Percentiles rank a stretch among this genome's conserved stretches.
Evolutionary conservation across 768 basidiomycete species (phyloP).

Genomic region (Mycena sanguinolenta): DNA sequence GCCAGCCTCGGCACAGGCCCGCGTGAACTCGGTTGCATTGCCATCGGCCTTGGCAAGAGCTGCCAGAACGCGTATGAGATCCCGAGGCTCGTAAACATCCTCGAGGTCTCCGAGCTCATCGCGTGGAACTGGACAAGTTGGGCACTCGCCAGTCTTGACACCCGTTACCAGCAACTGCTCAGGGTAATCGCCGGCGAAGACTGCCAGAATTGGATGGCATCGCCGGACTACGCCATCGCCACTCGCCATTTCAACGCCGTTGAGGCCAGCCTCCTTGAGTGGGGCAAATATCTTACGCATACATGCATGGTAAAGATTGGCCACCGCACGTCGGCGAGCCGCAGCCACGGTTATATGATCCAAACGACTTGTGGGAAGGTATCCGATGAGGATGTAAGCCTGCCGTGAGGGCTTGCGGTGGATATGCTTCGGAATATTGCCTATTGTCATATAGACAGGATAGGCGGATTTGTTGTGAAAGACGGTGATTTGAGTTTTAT

Average conservation of each 20-base stretch:
- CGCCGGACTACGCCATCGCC: slow-evolving; percentile 37
- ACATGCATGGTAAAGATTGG: slow-evolving; percentile 55
- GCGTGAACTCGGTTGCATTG: background rate
- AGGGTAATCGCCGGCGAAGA: slow-evolving; percentile 40
- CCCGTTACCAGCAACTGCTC: slow-evolving; percentile 39
- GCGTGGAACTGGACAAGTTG: background rate
- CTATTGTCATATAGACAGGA: slow-evolving; percentile 10
- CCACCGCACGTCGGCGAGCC: slow-evolving; percentile 36
- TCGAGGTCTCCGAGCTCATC: slow-evolving; percentile 5
- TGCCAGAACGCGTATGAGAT: background rate
- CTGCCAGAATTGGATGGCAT: slow-evolving; percentile 36
- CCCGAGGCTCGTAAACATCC: background rate
- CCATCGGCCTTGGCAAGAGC: background rate
- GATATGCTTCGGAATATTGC: slow-evolving; percentile 7
- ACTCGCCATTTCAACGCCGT: slow-evolving; percentile 12
- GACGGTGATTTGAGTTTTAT: background rate
- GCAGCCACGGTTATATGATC: slow-evolving; percentile 16
- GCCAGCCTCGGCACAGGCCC: background rate
- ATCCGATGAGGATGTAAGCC: background rate
- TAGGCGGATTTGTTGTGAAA: slow-evolving; percentile 8
- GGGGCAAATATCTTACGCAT: slow-evolving; percentile 47
- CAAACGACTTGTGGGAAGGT: slow-evolving; percentile 8
- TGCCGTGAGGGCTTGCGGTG: slow-evolving; percentile 5
- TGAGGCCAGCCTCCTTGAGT: slow-evolving; percentile 35
- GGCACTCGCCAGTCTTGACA: slow-evolving; percentile 35